A percentile compares a stretch with the other conserved stretches of the same genome.
phyloP scores from a whole-genome alignment of 306 rosid genomes.

The Medicago arabica region DNA sequence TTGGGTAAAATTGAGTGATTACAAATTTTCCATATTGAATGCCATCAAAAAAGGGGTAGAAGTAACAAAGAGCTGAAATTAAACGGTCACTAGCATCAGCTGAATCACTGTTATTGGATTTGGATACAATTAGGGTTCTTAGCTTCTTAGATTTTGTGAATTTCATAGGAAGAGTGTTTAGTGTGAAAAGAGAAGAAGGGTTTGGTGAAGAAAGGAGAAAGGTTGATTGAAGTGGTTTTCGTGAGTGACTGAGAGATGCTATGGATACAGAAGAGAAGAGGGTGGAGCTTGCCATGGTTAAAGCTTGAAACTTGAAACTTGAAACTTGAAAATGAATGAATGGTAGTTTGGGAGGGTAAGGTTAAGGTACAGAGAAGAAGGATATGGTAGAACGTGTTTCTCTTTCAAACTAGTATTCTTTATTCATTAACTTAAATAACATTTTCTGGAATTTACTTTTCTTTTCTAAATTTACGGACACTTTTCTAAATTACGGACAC shows the following conservation, averaged over 20 bases:
- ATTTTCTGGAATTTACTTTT: too few species aligned
- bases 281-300: conserved; percentile 54
- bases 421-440: too few species aligned
- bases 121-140: conserved; percentile 51
- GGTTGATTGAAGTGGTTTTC: conserved; percentile 53
- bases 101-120: conserved; percentile 68
- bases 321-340: not conserved
- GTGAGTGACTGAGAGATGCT: conserved; percentile 42
- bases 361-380: conserved; percentile 9
- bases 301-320: not conserved
- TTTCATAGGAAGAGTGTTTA: conserved; percentile 43
- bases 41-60: conserved; percentile 94
- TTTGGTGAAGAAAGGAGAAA: conserved; percentile 38
- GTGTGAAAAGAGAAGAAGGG: conserved; percentile 42
- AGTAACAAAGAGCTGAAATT: conserved; percentile 85
- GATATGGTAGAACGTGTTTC: not conserved
- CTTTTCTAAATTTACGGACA: too few species aligned
- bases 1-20: conserved; percentile 75
- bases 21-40: conserved; percentile 85
- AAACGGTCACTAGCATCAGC: conserved; percentile 77
- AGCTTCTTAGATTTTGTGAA: conserved; percentile 45
- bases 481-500: too few species aligned
- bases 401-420: not conserved
- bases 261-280: conserved; percentile 44
- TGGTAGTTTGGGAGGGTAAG: not conserved